Base-by-base conservation (phyloP, 2,329 filamentous ascomycete species). In the Fusarium algeriense region DNA sequence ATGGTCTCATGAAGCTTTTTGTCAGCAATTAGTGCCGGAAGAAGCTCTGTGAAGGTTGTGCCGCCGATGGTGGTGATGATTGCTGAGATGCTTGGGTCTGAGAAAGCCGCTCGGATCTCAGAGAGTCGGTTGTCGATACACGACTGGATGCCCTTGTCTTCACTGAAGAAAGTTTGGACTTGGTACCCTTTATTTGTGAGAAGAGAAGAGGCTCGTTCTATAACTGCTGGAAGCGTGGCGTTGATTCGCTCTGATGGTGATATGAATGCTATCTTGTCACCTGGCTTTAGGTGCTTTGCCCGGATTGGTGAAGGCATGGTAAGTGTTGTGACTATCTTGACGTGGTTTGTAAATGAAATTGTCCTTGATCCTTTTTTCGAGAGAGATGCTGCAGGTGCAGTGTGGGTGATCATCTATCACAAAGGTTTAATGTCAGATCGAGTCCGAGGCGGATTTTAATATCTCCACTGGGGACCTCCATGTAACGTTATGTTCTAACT, bases 1-100 rank as follows among this genome's bases (percentile, higher is more conserved):
- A 84, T 79, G 3, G 63, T 57, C 14, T 28, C 55, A 34, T 81
- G 80, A 4, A 83, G 75, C 13, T 77, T 77, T 9, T 69, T 74
- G 61, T 84, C 83, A 2, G 74, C 78, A 8, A 82, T 62, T 0
- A 84, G 66, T 5, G 76, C 73, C 0, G 82, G 83, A 1, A 84
- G 70, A 17, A 84, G 78, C 75, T 84, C 81, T 6, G 76, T 83
- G 54, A 82, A 80, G 23, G 79, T 70, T 20, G 78, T 58, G 3
- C 83, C 83, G 52, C 83, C 83, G 55, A 82, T 76, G 34, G 80
- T 83, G 74, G 80, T 82, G 70, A 83, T 76, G 46, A 84, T 62
- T 35, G 80, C 82, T 10, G 77, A 73, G 49, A 83, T 74, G 7
- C 48, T 52, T 0, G 78, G 76, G 69, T 83, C 81, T 2, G 77